A percentile compares a stretch with the other conserved stretches of the same genome.
Evolutionary conservation across 2,329 filamentous ascomycete species (phyloP).

Genomic region (Tolypocladium ovalisporum): DNA sequence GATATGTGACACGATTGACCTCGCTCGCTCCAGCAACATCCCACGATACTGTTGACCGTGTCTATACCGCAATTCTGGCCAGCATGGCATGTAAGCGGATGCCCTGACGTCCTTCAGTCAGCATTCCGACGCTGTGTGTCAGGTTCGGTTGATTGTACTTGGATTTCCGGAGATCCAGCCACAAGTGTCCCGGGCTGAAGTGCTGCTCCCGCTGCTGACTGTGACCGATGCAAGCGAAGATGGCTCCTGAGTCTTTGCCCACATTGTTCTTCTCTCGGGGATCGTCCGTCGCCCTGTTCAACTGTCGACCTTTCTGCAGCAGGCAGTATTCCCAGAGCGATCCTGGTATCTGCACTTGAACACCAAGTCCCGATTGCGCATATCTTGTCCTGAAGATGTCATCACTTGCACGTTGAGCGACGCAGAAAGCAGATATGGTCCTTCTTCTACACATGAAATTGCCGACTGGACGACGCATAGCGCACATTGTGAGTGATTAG

Average conservation of each 20-base stretch:
- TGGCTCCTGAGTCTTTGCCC: neutral
- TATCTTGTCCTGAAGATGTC: neutral
- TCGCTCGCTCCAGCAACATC: constrained; percentile 9
- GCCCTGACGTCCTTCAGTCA: constrained; percentile 1
- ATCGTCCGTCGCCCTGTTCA: neutral
- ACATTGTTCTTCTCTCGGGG: neutral
- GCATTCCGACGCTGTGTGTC: neutral
- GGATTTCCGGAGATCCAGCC: constrained; percentile 11
- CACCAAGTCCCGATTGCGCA: neutral
- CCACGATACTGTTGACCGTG: constrained; percentile 6
- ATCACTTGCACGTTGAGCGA: neutral
- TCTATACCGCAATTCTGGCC: constrained; percentile 10
- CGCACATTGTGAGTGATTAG: neutral
- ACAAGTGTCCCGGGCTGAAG: constrained; percentile 4
- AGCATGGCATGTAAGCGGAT: constrained; percentile 7
- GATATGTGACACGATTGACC: constrained; percentile 5
- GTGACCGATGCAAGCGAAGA: neutral
- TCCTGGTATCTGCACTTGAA: neutral
- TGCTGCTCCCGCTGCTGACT: neutral
- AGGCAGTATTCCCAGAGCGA: neutral
- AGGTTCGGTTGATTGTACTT: neutral
- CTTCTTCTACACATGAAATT: neutral
- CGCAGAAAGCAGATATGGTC: neutral
- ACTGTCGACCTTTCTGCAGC: no score
- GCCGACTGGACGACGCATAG: neutral